phyloP scores from a whole-genome alignment of 2,329 filamentous ascomycete genomes.

The Penicillium sp. region DNA sequence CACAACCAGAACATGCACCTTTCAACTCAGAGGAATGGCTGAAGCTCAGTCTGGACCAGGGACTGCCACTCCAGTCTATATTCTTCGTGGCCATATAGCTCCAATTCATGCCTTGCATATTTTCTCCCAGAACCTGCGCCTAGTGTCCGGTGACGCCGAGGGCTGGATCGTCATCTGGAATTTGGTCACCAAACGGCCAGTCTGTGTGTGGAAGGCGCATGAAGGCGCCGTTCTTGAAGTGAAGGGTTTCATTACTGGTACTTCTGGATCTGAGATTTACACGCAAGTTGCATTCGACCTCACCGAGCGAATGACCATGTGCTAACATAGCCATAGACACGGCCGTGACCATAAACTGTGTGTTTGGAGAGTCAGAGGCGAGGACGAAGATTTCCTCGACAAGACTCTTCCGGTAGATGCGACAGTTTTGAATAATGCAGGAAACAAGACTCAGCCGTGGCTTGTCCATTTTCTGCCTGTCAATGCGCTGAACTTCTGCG shows the following conservation, averaged over 20 bases:
- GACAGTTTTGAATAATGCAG: slow-evolving; percentile 29
- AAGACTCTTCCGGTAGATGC: slow-evolving; percentile 65
- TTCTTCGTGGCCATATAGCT: slow-evolving; percentile 78
- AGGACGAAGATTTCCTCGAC: slow-evolving; percentile 53
- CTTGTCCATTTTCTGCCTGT: slow-evolving; percentile 76
- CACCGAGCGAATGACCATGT: background rate
- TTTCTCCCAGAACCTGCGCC: slow-evolving; percentile 63
- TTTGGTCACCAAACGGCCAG: slow-evolving; percentile 69
- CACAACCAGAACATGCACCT: background rate
- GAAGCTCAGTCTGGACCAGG: slow-evolving; percentile 24
- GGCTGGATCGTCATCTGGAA: slow-evolving; percentile 87
- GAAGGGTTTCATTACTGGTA: slow-evolving; percentile 51
- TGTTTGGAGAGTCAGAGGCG: slow-evolving; percentile 73
- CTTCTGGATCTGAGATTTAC: slow-evolving; percentile 59
- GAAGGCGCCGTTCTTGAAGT: slow-evolving; percentile 69
- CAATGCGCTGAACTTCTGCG: slow-evolving; percentile 95
- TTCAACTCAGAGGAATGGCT: slow-evolving; percentile 6
- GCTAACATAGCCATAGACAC: slow-evolving; percentile 55
- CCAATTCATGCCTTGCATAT: slow-evolving; percentile 75
- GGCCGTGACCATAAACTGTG: slow-evolving; percentile 81
- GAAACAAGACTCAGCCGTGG: slow-evolving; percentile 61
- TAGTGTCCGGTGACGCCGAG: slow-evolving; percentile 82
- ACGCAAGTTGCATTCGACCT: slow-evolving; percentile 59
- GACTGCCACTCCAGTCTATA: slow-evolving; percentile 56
- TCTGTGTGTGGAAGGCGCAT: slow-evolving; percentile 83